A percentile compares a stretch with the other conserved stretches of the same genome.
phyloP scores from a whole-genome alignment of 2,329 filamentous ascomycete species.

The Atkinsonella texensis region DNA sequence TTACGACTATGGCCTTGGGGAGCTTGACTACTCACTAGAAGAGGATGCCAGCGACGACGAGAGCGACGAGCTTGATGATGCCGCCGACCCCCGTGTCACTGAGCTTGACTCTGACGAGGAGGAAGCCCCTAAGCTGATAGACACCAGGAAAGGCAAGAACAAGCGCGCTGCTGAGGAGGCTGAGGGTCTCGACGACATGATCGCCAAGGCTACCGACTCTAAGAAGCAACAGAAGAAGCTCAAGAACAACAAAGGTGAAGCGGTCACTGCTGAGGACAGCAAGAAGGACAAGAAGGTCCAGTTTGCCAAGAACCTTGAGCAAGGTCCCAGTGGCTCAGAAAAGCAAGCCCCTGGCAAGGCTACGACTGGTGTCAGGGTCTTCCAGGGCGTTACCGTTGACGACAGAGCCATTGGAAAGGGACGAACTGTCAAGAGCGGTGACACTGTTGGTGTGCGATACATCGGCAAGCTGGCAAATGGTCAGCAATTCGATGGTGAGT shows the following conservation, averaged over 20 bases:
- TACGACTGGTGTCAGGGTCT: slow-evolving; percentile 58
- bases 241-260: slow-evolving; percentile 95
- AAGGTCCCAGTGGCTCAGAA: slow-evolving; percentile 72
- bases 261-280: slow-evolving; percentile 50
- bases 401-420: slow-evolving; percentile 89
- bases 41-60: slow-evolving; percentile 64
- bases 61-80: slow-evolving; percentile 64
- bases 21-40: slow-evolving; percentile 59
- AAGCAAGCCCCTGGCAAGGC: slow-evolving; percentile 28
- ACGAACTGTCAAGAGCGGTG: slow-evolving; percentile 76
- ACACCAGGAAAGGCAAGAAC: slow-evolving; percentile 67
- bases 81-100: slow-evolving; percentile 69
- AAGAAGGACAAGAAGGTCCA: slow-evolving; percentile 84
- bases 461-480: slow-evolving; percentile 93
- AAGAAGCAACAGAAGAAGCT: slow-evolving; percentile 98
- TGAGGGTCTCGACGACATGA: slow-evolving; percentile 70
- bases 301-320: slow-evolving; percentile 97
- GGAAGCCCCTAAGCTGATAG: slow-evolving; percentile 50
- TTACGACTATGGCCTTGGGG: slow-evolving; percentile 72
- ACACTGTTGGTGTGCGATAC: slow-evolving; percentile 88
- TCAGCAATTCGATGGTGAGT: slow-evolving; percentile 87
- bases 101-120: slow-evolving; percentile 76
- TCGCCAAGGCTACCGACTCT: slow-evolving; percentile 60
- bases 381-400: slow-evolving; percentile 84
- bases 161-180: slow-evolving; percentile 77